Evolutionary conservation across 129 eudicot species (phyloP).

Genomic region (Arctium lappa): DNA sequence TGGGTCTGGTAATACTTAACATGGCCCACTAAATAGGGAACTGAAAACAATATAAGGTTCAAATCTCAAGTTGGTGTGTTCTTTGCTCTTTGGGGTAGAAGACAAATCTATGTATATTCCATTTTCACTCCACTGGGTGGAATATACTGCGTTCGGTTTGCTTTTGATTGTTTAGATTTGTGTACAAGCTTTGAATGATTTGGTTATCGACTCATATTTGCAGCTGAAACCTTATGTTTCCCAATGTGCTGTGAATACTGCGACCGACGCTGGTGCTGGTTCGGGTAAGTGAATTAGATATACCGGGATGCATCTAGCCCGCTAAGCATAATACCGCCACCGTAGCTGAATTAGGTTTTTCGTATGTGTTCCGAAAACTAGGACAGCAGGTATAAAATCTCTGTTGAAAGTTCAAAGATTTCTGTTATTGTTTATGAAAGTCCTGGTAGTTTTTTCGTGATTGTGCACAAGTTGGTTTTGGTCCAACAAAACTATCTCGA

Average conservation of each 20-base stretch:
- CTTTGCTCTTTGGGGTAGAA: too few species aligned
- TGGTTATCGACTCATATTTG: neutral
- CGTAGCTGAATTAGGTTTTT: neutral
- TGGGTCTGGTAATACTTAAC: neutral
- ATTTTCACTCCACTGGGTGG: too few species aligned
- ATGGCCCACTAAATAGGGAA: neutral
- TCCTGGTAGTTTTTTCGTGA: neutral
- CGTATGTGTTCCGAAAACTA: neutral
- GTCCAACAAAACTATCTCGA: neutral
- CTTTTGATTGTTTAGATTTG: neutral
- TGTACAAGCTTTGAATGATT: slow-evolving; percentile 3
- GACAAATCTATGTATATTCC: too few species aligned
- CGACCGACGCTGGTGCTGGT: slow-evolving; percentile 20
- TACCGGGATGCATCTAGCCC: neutral
- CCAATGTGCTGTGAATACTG: slow-evolving; percentile 22
- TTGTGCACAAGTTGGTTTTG: neutral
- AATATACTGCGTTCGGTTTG: neutral
- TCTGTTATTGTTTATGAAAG: neutral
- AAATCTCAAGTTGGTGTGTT: neutral
- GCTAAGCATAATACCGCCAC: neutral
- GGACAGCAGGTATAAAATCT: neutral
- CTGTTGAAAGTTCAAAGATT: neutral
- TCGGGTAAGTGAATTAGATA: slow-evolving; percentile 15
- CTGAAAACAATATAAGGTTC: neutral
- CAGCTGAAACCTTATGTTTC: slow-evolving; percentile 39